Base-by-base conservation (phyloP, 1,284 basidiomycete genomes). In the Thelephora terrestris region DNA sequence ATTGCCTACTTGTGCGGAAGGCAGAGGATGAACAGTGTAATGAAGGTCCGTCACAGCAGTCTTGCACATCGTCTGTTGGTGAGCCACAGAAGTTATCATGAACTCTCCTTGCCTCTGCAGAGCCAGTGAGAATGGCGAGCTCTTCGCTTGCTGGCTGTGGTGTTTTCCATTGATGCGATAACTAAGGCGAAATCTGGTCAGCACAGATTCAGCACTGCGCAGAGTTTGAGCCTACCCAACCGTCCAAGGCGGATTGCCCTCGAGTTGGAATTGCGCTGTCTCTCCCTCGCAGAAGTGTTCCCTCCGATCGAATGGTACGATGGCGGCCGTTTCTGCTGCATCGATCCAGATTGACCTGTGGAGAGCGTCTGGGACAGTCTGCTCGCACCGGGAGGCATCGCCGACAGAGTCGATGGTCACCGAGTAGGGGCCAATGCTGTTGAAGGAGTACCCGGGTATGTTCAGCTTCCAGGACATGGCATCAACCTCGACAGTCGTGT, bases 181-280 rank as follows among this genome's bases (percentile, higher is more conserved):
- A 49, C 88, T 91, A 51, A 2, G 4, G 35, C 1, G 21, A 10
- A 17, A 16, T 20, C 24, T 4, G 36, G 20, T 34, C 23, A 25
- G 23, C 24, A 37, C 17, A 6, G 17, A 10, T 21, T 20, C 16
- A 17, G 24, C 37, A 12, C 36, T 10, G 6, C 47, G 5, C 38
- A 9, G 24, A 37, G 35, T n/a, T 7, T 46, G 37, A 12, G 69
- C 79, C 47, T 57, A 93, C 81, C 83, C 82, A 49, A 99, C 81
- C 5, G 82, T 85, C 93, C 95, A 99, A 2, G 95, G 94, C n/a
- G 94, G 83, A 43, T 81, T 89, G 46, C 95, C 95, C 66, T 97
- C 92, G 17, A 99, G 71, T 59, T 94, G 81, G 73, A 95, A 98
- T 55, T 92, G 90, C 9, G 91, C 76, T 44, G 80, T 75, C 57